Percentiles rank a stretch among this genome's conserved stretches.
phyloP scores from a whole-genome alignment of 805 yeast genomes.

The Metschnikowia lunata region DNA sequence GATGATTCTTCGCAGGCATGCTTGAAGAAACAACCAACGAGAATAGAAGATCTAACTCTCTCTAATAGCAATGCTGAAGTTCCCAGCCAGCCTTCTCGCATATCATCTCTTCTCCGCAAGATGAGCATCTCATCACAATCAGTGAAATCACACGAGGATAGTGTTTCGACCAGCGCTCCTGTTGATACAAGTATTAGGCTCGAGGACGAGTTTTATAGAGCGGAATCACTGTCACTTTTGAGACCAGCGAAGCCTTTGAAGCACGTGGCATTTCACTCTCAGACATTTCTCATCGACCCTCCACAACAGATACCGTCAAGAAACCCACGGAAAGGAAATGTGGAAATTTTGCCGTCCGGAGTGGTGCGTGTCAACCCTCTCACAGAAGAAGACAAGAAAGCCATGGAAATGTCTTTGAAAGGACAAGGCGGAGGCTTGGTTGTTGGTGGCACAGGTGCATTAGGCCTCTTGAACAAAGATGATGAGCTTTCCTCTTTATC shows the following conservation, averaged over 20 bases:
- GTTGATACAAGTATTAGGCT: constrained; percentile 1
- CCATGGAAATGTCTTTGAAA: constrained; percentile 37
- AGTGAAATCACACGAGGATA: not conserved
- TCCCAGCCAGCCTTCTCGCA: constrained; percentile 11
- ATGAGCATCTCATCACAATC: constrained; percentile 15
- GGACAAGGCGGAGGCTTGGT: constrained; percentile 62
- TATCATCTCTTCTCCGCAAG: constrained; percentile 29
- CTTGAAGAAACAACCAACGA: too few species aligned
- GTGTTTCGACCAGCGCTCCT: not conserved
- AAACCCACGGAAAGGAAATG: constrained; percentile 76
- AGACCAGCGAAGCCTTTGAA: constrained; percentile 33
- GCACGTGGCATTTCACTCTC: constrained; percentile 41
- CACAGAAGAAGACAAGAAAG: constrained; percentile 47
- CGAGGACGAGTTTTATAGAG: not conserved
- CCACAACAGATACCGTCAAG: constrained; percentile 87
- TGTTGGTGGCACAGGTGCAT: constrained; percentile 73
- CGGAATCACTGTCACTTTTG: constrained; percentile 22
- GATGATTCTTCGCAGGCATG: constrained; percentile 9
- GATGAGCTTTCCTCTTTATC: not conserved
- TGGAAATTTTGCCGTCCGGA: constrained; percentile 51
- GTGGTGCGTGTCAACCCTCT: constrained; percentile 50
- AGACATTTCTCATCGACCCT: constrained; percentile 51
- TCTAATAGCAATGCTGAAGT: not conserved
- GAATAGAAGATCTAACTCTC: too few species aligned
- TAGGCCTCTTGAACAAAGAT: constrained; percentile 37